phyloP scores from a whole-genome alignment of 306 rosid species.

The Comarum palustre region DNA sequence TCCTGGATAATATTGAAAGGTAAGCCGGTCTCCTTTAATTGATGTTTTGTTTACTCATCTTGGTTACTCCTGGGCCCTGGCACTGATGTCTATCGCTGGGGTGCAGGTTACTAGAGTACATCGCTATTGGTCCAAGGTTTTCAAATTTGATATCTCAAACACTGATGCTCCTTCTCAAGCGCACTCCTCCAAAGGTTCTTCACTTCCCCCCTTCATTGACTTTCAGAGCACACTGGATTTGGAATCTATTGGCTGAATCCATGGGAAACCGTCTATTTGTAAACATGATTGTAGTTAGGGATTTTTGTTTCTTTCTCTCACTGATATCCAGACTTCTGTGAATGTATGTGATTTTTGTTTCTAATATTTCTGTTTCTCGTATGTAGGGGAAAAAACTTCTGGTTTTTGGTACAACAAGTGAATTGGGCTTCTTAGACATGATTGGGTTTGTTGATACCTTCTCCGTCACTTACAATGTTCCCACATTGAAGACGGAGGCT shows the following conservation, averaged over 20 bases:
- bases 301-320: neutral
- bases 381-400: constrained; percentile 89
- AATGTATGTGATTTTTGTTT: constrained; percentile 20
- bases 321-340: neutral
- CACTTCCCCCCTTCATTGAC: constrained; percentile 1
- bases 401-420: constrained; percentile 91
- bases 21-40: constrained; percentile 15
- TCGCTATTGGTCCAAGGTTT: constrained; percentile 91
- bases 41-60: neutral
- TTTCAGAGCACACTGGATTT: neutral
- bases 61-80: neutral
- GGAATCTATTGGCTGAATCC: neutral
- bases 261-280: neutral
- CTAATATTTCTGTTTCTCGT: neutral
- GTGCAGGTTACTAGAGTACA: constrained; percentile 82
- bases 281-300: neutral
- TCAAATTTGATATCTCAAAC: constrained; percentile 87
- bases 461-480: constrained; percentile 75
- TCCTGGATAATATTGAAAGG: constrained; percentile 99
- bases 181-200: constrained; percentile 88
- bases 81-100: neutral
- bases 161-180: constrained; percentile 76
- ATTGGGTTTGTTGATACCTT: constrained; percentile 75
- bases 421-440: constrained; percentile 74
- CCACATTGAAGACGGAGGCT: constrained; percentile 57